Conservation (phyloP, 2,329 filamentous ascomycete genomes). For the Fusarium proliferatum region DNA sequence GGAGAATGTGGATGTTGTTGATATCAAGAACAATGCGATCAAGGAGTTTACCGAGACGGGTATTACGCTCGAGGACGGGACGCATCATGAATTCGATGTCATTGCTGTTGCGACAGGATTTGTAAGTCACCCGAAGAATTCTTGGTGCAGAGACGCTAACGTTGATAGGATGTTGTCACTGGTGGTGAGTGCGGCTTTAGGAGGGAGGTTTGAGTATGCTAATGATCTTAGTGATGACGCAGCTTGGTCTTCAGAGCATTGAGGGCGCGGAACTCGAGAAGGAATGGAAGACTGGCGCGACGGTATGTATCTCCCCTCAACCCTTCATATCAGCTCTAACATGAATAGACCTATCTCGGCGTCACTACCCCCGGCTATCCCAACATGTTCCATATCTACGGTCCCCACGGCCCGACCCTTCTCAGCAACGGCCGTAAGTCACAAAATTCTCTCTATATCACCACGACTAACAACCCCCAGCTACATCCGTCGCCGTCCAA, state of each 20-base stretch:
- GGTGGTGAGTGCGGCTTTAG: constrained; percentile 42
- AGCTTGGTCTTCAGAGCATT: constrained; percentile 57
- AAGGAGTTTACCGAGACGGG: constrained; percentile 55
- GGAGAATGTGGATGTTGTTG: constrained; percentile 55
- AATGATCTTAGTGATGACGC: constrained; percentile 53
- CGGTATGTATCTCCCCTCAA: constrained; percentile 9
- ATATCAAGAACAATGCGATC: constrained; percentile 55
- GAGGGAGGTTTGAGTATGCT: background rate
- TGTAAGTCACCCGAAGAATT: constrained; percentile 44
- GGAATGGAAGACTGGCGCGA: constrained; percentile 55
- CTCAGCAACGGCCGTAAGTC: constrained; percentile 61
- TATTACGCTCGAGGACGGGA: constrained; percentile 54
- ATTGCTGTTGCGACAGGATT: constrained; percentile 60
- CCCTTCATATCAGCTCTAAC: background rate
- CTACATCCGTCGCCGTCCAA: constrained; percentile 65
- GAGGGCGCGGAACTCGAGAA: constrained; percentile 52
- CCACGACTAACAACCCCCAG: background rate
- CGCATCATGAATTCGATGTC: constrained; percentile 56
- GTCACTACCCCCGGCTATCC: constrained; percentile 57
- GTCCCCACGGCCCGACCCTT: constrained; percentile 66
- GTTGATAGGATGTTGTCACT: constrained; percentile 48
- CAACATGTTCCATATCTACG: constrained; percentile 66
- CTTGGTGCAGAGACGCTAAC: background rate
- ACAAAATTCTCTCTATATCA: too few relatives aligned
- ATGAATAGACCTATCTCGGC: constrained; percentile 55